phyloP scores from a whole-genome alignment of 176 grass and related monocot genomes.

The Oryza longistaminata region DNA sequence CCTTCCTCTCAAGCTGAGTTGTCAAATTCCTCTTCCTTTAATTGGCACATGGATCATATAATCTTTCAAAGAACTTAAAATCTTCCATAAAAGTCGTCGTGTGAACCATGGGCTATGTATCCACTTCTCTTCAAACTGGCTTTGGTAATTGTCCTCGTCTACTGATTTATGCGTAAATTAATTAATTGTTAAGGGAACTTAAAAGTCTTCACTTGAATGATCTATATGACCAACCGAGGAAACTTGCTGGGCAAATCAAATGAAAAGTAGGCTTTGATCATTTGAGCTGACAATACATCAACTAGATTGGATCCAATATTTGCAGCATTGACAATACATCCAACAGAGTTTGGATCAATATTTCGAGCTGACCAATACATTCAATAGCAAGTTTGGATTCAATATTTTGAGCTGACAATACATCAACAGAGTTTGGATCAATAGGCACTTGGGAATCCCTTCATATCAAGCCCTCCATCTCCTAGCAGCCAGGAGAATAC shows the following conservation, averaged over 20 bases:
- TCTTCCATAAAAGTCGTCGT: conserved; percentile 45
- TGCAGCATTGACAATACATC: conserved; percentile 19
- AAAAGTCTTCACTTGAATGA: conserved; percentile 55
- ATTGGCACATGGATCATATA: conserved; percentile 37
- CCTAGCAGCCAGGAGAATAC: conserved; percentile 1
- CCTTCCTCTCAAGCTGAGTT: conserved; percentile 16
- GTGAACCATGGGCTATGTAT: conserved; percentile 18
- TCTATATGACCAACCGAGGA: conserved; percentile 22
- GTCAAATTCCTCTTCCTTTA: conserved; percentile 17
- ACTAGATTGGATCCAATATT: too few species aligned
- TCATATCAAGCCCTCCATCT: conserved; percentile 49
- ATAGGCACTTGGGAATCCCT: neutral
- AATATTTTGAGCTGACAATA: too few species aligned
- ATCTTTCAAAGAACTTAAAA: conserved; percentile 36
- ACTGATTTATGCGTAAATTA: conserved; percentile 25
- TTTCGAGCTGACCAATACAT: too few species aligned
- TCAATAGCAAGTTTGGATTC: too few species aligned
- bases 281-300: too few species aligned
- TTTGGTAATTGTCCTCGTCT: conserved; percentile 16
- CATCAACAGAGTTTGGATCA: neutral
- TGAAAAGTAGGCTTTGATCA: conserved; percentile 31
- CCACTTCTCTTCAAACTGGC: conserved; percentile 21
- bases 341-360: neutral
- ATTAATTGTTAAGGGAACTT: conserved; percentile 43
- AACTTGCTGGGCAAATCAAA: conserved; percentile 8